Conservation (phyloP, 1,284 basidiomycete genomes). For the Pseudozyma flocculosa region DNA sequence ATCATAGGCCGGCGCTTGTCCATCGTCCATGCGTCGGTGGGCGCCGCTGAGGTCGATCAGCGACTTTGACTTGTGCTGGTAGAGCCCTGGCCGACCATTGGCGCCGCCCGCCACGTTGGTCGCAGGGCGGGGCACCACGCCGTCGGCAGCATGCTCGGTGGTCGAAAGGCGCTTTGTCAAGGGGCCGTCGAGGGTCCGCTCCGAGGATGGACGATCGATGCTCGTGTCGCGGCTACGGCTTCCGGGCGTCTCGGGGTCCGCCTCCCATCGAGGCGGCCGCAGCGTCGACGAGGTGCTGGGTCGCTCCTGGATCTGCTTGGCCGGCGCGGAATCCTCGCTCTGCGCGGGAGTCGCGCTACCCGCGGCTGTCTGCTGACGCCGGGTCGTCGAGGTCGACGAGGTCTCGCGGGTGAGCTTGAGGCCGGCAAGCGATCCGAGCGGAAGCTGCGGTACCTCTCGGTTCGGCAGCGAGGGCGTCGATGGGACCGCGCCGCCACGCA, state of each 20-base stretch:
- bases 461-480: conserved; percentile 23
- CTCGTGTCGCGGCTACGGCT: conserved; percentile 27
- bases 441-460: conserved; percentile 19
- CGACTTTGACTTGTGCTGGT: conserved; percentile 49
- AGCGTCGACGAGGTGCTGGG: conserved; percentile 24
- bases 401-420: conserved; percentile 1
- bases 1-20: neutral
- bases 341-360: too few relatives aligned
- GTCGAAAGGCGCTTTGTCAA: neutral
- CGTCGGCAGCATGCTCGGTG: too few relatives aligned
- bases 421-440: conserved; percentile 3
- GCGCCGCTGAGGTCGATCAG: conserved; percentile 40
- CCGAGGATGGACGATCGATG: conserved; percentile 23
- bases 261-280: conserved; percentile 8
- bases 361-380: too few relatives aligned
- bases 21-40: neutral
- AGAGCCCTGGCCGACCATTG: conserved; percentile 34
- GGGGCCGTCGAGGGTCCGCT: neutral
- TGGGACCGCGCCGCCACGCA: neutral
- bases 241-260: conserved; percentile 6
- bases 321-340: too few relatives aligned
- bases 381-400: neutral
- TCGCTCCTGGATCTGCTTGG: neutral
- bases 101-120: conserved; percentile 2
- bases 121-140: neutral